Evolutionary conservation across 2,329 filamentous ascomycete species (phyloP), one percentile per base, ranked within the genome.

Genomic region (Phialophora expanda): DNA sequence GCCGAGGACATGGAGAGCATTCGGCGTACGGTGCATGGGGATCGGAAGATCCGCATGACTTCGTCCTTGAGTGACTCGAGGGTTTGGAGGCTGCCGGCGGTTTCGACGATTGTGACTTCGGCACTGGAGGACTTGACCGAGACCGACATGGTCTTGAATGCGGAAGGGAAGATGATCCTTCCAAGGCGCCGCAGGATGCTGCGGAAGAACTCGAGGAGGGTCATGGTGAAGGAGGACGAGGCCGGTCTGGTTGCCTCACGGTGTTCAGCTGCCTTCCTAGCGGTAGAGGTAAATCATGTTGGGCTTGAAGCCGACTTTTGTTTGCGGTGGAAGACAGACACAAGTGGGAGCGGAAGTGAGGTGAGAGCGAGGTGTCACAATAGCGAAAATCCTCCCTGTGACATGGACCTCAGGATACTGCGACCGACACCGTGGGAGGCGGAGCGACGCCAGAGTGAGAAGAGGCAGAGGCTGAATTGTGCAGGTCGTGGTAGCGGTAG

Each of bases 1-100:
- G 77, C 76, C 51, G 77, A 74, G 3, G 80, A 81, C 79, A 82
- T 82, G 60, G 73, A 71, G 53, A 78, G 60, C 78, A 82, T 73
- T 54, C 67, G 66, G 11, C 67, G 66, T 34, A 72, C 68, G 46
- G 68, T 76, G 75, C 70, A 78, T 72, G 57, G 75, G 70, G 58
- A 73, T 72, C 41, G 72, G 71, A 71, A 79, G 75, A 60, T 73
- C 68, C 54, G 73, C 76, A 62, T 75, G 76, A 66, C 74, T 73
- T 64, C 73, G 68, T 69, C 71, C 73, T 53, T 75, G 71, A 63
- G 74, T 57, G 60, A 75, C 73, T 61, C 76, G 73, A 73, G 79
- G 76, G 54, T 78, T 26, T 61, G 65, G 7, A 67, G 55, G 34
- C n/a, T 58, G 14, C 62, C 56, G 12, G 34, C 48, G 46, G 70